phyloP scores from a whole-genome alignment of 371 early-diverging fungal species.

The Encephalitozoon intestinalis region DNA sequence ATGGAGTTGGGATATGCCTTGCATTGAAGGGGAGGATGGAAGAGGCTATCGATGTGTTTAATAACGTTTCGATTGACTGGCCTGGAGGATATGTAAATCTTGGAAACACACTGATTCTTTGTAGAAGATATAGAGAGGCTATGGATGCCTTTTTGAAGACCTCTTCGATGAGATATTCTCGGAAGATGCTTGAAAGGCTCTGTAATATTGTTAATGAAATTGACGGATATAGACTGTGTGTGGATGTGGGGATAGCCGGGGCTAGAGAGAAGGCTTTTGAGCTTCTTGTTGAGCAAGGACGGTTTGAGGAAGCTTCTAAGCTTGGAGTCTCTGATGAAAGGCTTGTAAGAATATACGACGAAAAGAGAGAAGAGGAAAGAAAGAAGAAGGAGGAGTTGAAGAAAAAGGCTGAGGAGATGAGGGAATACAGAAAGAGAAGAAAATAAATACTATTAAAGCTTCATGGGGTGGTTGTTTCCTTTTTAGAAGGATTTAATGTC shows the following conservation, averaged over 20 bases:
- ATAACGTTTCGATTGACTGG: not conserved
- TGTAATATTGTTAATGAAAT: not conserved
- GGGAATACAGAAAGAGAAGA: conserved; percentile 29
- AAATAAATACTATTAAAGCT: not conserved
- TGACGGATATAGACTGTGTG: not conserved
- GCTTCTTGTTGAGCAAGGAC: not conserved
- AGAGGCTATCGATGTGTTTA: conserved; percentile 20
- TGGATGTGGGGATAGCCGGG: not conserved
- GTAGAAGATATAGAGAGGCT: conserved; percentile 21
- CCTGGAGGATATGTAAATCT: conserved; percentile 27
- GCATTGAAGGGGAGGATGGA: not conserved
- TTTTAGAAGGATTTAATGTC: not conserved
- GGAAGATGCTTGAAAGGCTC: not conserved
- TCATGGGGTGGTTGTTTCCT: not conserved
- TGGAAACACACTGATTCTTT: not conserved
- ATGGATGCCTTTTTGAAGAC: conserved; percentile 10
- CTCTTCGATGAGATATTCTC: not conserved
- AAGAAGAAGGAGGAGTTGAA: not conserved
- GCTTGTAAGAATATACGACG: not conserved
- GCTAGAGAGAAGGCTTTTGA: conserved; percentile 1
- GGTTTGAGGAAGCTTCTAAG: conserved; percentile 14
- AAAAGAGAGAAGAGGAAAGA: not conserved
- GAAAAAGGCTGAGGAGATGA: conserved; percentile 27
- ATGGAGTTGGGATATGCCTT: conserved; percentile 37
- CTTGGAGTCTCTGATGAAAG: not conserved